Base-by-base conservation (phyloP, 1,284 basidiomycete species). In the Trichosporon ovoides region DNA sequence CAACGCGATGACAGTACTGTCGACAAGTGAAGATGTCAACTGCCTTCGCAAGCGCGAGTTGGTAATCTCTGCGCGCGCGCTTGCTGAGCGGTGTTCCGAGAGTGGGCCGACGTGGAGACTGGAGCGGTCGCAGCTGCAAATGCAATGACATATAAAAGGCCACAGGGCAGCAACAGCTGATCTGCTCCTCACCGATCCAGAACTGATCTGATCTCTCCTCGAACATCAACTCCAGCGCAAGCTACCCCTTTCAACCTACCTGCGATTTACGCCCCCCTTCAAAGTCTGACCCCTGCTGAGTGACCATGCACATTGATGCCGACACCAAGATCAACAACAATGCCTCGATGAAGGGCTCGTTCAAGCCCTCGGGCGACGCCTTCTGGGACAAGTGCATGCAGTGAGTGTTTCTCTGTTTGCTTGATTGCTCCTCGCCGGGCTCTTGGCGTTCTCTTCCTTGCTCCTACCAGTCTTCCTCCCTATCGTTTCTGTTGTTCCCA, bases 221-320 rank as follows among this genome's bases (percentile, higher is more conserved):
- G 22, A 14, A 3, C 16, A 2, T 13, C 13, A 7, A 28, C 22
- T 28, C 43, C 43, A 48, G 43, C 43, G 43, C 43, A 48, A 48
- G 43, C 43, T 48, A 48, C 43, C 43, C 43, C 43, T 48, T 14
- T 7, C n/a, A n/a, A 7, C 43, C 24, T 13, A 2, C 22, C 14
- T 6, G 22, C 43, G 22, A 24, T 24, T 14, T 48, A 13, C 37
- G 13, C 24, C 22, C 43, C 24, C 24, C 28, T 22, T 31, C n/a
- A 22, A 31, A 48, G 22, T 31, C n/a, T 9, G 28, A 28, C 43
- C 43, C 43, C 43, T 22, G 28, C 43, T 48, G 43, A 48, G 43
- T 48, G 43, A 48, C 43, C 43, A 48, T 48, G 43, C 24, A 28
- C 43, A 22, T 48, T 16, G 28, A 48, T 48, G 43, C 43, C 43